Conservation (phyloP, 441 rosid genomes). For the Croton laevigatus region DNA sequence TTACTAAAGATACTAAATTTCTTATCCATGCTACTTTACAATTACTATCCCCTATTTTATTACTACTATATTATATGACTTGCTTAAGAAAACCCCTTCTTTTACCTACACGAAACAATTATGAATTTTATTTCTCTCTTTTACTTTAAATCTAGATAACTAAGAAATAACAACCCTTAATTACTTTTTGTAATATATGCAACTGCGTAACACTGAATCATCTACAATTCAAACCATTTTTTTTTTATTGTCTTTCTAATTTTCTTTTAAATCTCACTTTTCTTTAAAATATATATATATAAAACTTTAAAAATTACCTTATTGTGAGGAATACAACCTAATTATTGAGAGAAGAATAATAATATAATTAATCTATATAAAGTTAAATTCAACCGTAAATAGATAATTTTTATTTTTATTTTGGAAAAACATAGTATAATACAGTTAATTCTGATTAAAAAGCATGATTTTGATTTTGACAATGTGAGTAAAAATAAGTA, state of each 20-base stretch:
- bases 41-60: too few relatives aligned
- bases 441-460: too few relatives aligned
- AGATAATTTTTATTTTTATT: too few relatives aligned
- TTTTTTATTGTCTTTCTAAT: not conserved
- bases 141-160: constrained; percentile 4
- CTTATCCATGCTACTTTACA: not conserved
- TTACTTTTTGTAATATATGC: not conserved
- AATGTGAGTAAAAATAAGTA: not conserved
- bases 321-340: too few relatives aligned
- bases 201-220: not conserved
- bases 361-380: too few relatives aligned
- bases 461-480: not conserved
- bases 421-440: too few relatives aligned
- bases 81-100: constrained; percentile 12
- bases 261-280: too few relatives aligned
- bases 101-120: not conserved
- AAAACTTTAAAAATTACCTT: too few relatives aligned
- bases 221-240: not conserved
- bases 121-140: constrained; percentile 6
- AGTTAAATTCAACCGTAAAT: too few relatives aligned
- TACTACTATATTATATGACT: not conserved
- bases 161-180: not conserved
- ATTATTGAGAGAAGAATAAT: too few relatives aligned
- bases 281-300: not conserved
- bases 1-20: not conserved